These are phyloP conservation scores for Paramecium tetraurelia DNA, from an alignment of 73 alveolate genomes.

Conservation along the genomic window DNA sequence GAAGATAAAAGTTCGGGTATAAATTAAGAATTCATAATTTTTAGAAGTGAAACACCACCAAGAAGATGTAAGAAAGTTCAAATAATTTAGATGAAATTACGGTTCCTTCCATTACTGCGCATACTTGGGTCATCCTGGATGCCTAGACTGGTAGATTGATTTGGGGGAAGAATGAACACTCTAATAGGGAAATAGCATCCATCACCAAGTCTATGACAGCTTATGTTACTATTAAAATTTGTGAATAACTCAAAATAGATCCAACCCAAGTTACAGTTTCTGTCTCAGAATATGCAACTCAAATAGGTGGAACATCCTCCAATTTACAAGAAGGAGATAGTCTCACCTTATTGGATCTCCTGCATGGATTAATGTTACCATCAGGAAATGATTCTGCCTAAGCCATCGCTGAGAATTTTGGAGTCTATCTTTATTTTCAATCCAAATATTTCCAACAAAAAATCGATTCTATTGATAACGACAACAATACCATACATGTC, in stretches of 20 bases:
- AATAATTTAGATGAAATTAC: not conserved
- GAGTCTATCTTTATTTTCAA: slow-evolving; percentile 52
- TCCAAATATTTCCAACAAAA: slow-evolving; percentile 37
- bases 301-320: slow-evolving; percentile 75
- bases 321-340: slow-evolving; percentile 66
- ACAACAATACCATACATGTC: not conserved
- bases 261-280: slow-evolving; percentile 14
- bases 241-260: slow-evolving; percentile 61
- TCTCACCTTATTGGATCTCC: slow-evolving; percentile 66
- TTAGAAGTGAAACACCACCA: slow-evolving; percentile 33
- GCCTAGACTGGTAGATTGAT: slow-evolving; percentile 70
- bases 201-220: slow-evolving; percentile 82
- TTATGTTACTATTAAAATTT: slow-evolving; percentile 59
- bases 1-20: slow-evolving; percentile 21
- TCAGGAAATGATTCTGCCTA: slow-evolving; percentile 88
- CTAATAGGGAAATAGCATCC: slow-evolving; percentile 75
- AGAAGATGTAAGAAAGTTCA: slow-evolving; percentile 21
- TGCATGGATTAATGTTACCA: slow-evolving; percentile 84
- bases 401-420: slow-evolving; percentile 73
- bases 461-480: not conserved
- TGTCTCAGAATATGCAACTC: slow-evolving; percentile 54
- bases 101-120: slow-evolving; percentile 63
- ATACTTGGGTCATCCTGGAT: slow-evolving; percentile 70
- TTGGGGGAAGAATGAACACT: slow-evolving; percentile 68
- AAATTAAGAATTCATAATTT: not conserved